Base-by-base conservation (phyloP, 176 grass and related monocot species). In the Lolium rigidum region DNA sequence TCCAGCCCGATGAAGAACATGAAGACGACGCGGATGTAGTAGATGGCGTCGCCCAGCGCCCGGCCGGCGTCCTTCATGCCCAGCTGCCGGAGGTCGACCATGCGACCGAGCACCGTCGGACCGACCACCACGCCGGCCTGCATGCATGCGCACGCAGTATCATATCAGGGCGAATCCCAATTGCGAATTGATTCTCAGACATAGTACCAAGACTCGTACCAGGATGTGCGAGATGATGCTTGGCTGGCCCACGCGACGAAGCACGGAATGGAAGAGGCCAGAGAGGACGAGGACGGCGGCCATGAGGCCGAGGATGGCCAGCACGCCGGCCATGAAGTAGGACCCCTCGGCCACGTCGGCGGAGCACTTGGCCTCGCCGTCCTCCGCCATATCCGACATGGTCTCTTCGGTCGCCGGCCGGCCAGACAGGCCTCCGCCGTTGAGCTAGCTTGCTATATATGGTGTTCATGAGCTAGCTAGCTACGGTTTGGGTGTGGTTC, bases 1-100 rank as follows among this genome's bases (percentile, higher is more conserved):
- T 94, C 94, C 6, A 94, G 76, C 18, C 92, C 90, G 44, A 92
- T 87, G 83, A 92, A 58, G 80, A 94, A 97, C 90, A 97, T 90
- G 94, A 94, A 90, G 22, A 97, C 14, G 20, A 92, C 65, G 70
- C 92, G 91, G 54, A 74, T n/a, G 64, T 58, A 81, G 70, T 70
- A 78, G 47, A 86, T 86, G 15, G 88, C 70, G 24, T 63, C 48
- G 18, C 61, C 62, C 1, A 94, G 38, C 38, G 80, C 88, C 13
- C 58, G 43, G 22, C 68, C 48, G 74, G 87, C 73, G 44, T 85
- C 62, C 18, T 17, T 15, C 57, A 91, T 76, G 24, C 82, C 85
- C 2, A 87, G 50, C 50, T 47, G 18, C 4, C 52, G 64, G n/a
- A 90, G 84, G 76, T 86, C 73, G n/a, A 79, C 51, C 35, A 18